phyloP scores from a whole-genome alignment of 2,329 filamentous ascomycete genomes.

The Colletotrichum coccodes region DNA sequence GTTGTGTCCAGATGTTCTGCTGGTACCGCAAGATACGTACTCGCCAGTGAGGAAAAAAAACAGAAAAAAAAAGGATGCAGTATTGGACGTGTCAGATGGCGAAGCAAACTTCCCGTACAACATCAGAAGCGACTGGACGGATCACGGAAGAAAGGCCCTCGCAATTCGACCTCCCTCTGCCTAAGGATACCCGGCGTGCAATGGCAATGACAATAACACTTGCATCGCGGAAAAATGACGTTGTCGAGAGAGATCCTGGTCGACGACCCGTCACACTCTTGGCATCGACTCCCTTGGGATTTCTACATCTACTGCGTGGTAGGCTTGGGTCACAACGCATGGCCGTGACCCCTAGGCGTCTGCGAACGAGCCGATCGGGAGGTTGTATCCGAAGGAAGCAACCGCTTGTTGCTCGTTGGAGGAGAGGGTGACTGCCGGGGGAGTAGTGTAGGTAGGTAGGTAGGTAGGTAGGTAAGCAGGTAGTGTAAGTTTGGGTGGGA shows the following conservation, averaged over 20 bases:
- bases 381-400: not conserved
- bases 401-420: not conserved
- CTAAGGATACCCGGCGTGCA: not conserved
- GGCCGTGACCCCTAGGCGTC: not conserved
- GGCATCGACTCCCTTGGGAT: not conserved
- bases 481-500: too few relatives aligned
- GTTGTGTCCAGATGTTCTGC: not conserved
- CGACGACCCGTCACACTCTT: not conserved
- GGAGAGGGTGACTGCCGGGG: not conserved
- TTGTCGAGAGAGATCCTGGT: constrained; percentile 4
- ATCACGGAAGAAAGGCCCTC: too few relatives aligned
- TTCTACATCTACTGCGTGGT: not conserved
- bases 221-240: constrained; percentile 5
- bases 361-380: constrained; percentile 10
- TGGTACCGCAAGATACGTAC: not conserved
- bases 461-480: too few relatives aligned
- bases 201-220: not conserved
- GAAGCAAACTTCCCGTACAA: not conserved
- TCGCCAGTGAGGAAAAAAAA: too few relatives aligned
- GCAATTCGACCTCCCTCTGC: too few relatives aligned
- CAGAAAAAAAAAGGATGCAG: too few relatives aligned
- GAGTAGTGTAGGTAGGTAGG: too few relatives aligned
- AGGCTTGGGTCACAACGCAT: constrained; percentile 9
- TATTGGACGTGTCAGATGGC: too few relatives aligned
- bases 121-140: not conserved